Conservation (phyloP, 305 asterid species). For the Solanum hybrid region DNA sequence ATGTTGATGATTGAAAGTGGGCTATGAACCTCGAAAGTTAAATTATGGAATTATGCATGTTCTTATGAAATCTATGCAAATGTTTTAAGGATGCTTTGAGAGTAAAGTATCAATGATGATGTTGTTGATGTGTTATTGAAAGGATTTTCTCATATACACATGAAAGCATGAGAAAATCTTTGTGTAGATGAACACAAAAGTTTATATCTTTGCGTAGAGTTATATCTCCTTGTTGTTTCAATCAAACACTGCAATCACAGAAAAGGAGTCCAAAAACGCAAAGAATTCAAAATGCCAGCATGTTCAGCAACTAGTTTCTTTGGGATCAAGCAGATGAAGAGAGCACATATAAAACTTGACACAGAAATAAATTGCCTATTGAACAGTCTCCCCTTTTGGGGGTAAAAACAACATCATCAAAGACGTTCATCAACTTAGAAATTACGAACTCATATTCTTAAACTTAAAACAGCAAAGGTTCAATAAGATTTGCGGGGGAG, state of each 20-base stretch:
- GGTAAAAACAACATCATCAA: not conserved
- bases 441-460: not conserved
- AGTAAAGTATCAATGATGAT: no score
- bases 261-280: not conserved
- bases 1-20: no score
- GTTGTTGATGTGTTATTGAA: no score
- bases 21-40: no score
- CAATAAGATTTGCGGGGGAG: not conserved
- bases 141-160: no score
- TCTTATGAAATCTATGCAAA: no score
- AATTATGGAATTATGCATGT: no score
- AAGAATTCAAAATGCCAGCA: not conserved
- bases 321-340: not conserved
- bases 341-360: not conserved
- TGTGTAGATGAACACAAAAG: not conserved
- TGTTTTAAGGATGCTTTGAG: no score
- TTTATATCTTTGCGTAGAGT: not conserved
- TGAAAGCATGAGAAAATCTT: no score
- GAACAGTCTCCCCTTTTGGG: not conserved
- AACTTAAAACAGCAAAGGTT: not conserved
- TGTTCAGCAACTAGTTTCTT: not conserved
- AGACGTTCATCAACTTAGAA: not conserved
- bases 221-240: not conserved
- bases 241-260: not conserved
- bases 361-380: not conserved